These are phyloP conservation scores for Vinca minor DNA, from an alignment of 257 asterid species.

Conservation along the genomic window DNA sequence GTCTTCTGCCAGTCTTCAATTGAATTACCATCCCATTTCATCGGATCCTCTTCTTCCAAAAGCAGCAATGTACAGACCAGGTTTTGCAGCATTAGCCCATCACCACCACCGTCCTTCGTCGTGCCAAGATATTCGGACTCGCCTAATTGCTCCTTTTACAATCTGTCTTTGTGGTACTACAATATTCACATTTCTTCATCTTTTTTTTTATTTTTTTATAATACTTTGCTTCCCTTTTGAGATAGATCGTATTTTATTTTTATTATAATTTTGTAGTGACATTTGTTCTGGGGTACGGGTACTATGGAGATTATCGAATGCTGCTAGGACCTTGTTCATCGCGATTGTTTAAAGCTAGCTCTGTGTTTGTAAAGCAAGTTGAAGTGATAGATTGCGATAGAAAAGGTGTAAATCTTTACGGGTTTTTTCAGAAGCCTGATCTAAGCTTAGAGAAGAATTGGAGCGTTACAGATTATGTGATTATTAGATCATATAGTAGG, in stretches of 20 bases:
- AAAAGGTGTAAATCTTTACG: slow-evolving; percentile 10
- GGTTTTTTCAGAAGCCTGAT: slow-evolving; percentile 18
- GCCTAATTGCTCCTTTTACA: slow-evolving; percentile 6
- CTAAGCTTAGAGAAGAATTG: slow-evolving; percentile 9
- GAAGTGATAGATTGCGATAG: slow-evolving; percentile 2
- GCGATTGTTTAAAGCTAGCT: slow-evolving; percentile 7
- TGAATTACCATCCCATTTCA: background rate
- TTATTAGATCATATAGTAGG: slow-evolving; percentile 6
- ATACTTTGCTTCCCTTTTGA: background rate
- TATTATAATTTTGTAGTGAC: slow-evolving; percentile 1
- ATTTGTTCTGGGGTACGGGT: slow-evolving; percentile 6
- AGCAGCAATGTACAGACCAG: background rate
- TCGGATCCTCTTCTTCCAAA: too few relatives aligned
- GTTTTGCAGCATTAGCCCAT: background rate
- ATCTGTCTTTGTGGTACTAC: slow-evolving; percentile 18
- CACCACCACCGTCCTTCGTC: background rate
- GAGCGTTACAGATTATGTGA: slow-evolving; percentile 6
- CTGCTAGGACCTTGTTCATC: slow-evolving; percentile 18
- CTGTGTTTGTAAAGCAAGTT: slow-evolving; percentile 17
- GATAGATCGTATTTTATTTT: background rate
- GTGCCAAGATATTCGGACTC: slow-evolving; percentile 1
- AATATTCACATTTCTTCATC: background rate
- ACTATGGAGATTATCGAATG: slow-evolving; percentile 13
- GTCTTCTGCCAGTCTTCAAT: background rate
- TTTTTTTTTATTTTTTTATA: too few relatives aligned